Conservation (phyloP, 1,284 basidiomycete species). For the Ceratobasidium sp. region DNA sequence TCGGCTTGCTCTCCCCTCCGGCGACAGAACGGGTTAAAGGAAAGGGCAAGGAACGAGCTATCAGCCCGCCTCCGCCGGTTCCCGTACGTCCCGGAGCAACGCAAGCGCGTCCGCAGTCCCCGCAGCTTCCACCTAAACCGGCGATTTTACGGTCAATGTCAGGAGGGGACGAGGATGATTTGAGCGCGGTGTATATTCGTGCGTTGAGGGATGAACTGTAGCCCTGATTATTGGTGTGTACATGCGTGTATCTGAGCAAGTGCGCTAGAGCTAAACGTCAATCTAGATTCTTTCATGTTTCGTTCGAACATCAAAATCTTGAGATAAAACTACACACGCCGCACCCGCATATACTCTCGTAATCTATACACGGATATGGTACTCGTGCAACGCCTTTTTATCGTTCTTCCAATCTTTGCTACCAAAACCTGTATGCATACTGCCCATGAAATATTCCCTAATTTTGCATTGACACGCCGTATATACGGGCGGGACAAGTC, state of each 20-base stretch:
- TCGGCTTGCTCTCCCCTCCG: slow-evolving; percentile 23
- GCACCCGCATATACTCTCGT: background rate
- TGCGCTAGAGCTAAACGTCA: background rate
- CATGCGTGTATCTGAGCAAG: background rate
- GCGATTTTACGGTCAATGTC: slow-evolving; percentile 19
- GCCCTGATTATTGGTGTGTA: background rate
- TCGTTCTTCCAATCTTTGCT: too few relatives aligned
- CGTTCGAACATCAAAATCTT: background rate
- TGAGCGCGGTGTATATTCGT: slow-evolving; percentile 24
- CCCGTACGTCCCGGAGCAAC: background rate
- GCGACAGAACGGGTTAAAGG: slow-evolving; percentile 13
- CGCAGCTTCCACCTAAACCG: slow-evolving; percentile 31
- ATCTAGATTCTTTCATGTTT: background rate
- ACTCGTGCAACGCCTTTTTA: too few relatives aligned
- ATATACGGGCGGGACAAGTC: too few relatives aligned
- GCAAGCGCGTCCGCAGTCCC: slow-evolving; percentile 2
- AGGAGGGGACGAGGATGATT: slow-evolving; percentile 25
- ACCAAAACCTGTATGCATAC: too few relatives aligned
- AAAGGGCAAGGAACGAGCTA: slow-evolving; percentile 11
- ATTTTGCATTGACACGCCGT: too few relatives aligned
- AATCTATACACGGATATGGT: too few relatives aligned
- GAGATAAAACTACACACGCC: background rate
- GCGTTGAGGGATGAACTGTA: slow-evolving; percentile 34
- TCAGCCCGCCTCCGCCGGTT: background rate
- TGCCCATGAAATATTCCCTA: too few relatives aligned